Conservation (phyloP, 352 stramenopile genomes). For the Phytophthora palmivora region DNA sequence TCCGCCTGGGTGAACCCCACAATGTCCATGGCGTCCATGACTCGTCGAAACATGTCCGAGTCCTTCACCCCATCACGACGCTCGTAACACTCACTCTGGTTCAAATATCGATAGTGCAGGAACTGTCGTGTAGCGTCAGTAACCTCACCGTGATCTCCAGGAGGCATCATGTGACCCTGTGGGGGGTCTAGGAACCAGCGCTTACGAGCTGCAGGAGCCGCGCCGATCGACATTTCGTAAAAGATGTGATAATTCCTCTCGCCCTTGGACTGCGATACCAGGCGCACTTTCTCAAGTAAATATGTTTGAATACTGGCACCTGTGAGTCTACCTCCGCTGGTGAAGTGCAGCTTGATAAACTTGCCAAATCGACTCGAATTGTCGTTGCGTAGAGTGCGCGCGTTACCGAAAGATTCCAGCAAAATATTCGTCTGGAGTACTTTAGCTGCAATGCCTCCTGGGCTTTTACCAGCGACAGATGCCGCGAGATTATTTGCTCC, state of each 20-base stretch:
- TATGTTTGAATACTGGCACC: conserved; percentile 93
- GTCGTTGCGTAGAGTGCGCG: conserved; percentile 88
- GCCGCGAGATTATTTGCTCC: conserved; percentile 74
- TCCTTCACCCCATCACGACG: conserved; percentile 82
- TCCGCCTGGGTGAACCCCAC: conserved; percentile 85
- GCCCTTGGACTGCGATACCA: conserved; percentile 82
- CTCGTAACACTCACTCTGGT: conserved; percentile 88
- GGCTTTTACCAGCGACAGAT: conserved; percentile 44
- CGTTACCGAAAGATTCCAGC: conserved; percentile 91
- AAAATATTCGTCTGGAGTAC: conserved; percentile 92
- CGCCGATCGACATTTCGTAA: conserved; percentile 82
- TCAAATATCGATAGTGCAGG: conserved; percentile 83
- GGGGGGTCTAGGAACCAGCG: conserved; percentile 76
- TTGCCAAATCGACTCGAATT: conserved; percentile 94
- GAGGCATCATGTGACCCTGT: conserved; percentile 37
- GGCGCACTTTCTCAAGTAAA: conserved; percentile 94
- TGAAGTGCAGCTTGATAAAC: conserved; percentile 93
- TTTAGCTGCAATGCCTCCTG: conserved; percentile 83
- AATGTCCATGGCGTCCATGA: conserved; percentile 83
- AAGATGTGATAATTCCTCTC: conserved; percentile 92
- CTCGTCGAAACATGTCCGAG: conserved; percentile 76
- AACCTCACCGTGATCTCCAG: conserved; percentile 54
- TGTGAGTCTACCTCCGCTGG: conserved; percentile 67
- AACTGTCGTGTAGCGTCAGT: conserved; percentile 58
- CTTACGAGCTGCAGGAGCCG: conserved; percentile 52